These are phyloP conservation scores for Pythium phragmitis DNA, from an alignment of 352 stramenopile genomes.

Conservation along the genomic window DNA sequence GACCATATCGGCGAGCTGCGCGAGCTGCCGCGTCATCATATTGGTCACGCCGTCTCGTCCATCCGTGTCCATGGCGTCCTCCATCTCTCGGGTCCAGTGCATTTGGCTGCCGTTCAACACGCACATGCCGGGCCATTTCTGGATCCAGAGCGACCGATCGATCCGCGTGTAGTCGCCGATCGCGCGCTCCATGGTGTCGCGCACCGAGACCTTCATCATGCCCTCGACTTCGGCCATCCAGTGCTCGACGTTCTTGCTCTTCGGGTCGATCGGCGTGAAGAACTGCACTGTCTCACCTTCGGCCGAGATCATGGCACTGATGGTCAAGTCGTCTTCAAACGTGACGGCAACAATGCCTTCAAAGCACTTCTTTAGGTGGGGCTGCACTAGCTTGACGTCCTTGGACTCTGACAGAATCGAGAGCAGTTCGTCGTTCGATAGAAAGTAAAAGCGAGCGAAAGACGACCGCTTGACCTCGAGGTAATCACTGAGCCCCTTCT, in stretches of 20 bases:
- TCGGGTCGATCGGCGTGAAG: slow-evolving; percentile 82
- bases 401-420: slow-evolving; percentile 93
- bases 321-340: slow-evolving; percentile 88
- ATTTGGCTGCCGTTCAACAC: slow-evolving; percentile 93
- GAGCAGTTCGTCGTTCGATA: slow-evolving; percentile 93
- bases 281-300: slow-evolving; percentile 90
- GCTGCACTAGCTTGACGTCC: slow-evolving; percentile 91
- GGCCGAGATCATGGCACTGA: slow-evolving; percentile 91
- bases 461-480: slow-evolving; percentile 91
- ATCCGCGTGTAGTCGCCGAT: slow-evolving; percentile 89
- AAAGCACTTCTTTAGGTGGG: slow-evolving; percentile 95
- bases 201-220: slow-evolving; percentile 92
- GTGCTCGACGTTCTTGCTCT: slow-evolving; percentile 91
- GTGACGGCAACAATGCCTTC: slow-evolving; percentile 91
- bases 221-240: slow-evolving; percentile 94
- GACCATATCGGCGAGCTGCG: slow-evolving; percentile 93
- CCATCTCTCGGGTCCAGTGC: slow-evolving; percentile 92
- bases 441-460: slow-evolving; percentile 93
- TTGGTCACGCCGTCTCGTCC: slow-evolving; percentile 73
- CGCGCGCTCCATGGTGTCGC: slow-evolving; percentile 83
- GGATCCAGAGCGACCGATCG: slow-evolving; percentile 89
- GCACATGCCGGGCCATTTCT: slow-evolving; percentile 91
- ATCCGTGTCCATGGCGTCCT: slow-evolving; percentile 78
- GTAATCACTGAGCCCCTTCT: slow-evolving; percentile 92
- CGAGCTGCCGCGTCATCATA: slow-evolving; percentile 83